Evolutionary conservation across 73 alveolate species (phyloP).

Genomic region (Stentor roeselii): DNA sequence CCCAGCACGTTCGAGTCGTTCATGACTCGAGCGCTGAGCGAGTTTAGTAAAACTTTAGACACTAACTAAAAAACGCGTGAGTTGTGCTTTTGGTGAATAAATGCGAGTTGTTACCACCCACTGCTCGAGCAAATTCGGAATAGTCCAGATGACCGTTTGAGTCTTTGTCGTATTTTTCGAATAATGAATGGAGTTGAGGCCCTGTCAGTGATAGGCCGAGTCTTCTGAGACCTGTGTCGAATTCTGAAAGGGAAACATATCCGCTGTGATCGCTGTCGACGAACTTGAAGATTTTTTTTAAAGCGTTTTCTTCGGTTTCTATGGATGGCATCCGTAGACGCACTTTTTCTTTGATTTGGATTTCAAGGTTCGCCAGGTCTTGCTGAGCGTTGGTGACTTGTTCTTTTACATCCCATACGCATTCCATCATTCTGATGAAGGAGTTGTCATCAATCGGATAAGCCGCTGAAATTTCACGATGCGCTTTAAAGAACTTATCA

Average conservation of each 20-base stretch:
- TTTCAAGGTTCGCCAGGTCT: slow-evolving; percentile 7
- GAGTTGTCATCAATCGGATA: slow-evolving; percentile 3
- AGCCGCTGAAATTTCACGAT: background rate
- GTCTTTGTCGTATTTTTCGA: background rate
- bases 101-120: slow-evolving; percentile 13
- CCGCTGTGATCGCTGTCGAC: slow-evolving; percentile 6
- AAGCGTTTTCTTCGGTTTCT: slow-evolving; percentile 19
- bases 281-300: background rate
- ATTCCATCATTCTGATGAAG: slow-evolving; percentile 9
- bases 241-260: background rate
- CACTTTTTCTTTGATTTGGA: background rate
- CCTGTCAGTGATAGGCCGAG: background rate
- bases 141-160: background rate
- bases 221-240: background rate
- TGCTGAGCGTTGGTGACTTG: too few species aligned
- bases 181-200: background rate
- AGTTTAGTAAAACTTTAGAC: too few species aligned
- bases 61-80: slow-evolving; percentile 15
- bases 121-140: background rate
- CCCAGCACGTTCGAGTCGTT: too few species aligned
- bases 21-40: too few species aligned
- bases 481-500: background rate
- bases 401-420: slow-evolving; percentile 7
- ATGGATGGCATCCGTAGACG: background rate
- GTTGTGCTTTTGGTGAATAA: slow-evolving; percentile 13